Evolutionary conservation across 306 rosid genomes (phyloP), one percentile per base, ranked within the genome.

Genomic region (Morella rubra): DNA sequence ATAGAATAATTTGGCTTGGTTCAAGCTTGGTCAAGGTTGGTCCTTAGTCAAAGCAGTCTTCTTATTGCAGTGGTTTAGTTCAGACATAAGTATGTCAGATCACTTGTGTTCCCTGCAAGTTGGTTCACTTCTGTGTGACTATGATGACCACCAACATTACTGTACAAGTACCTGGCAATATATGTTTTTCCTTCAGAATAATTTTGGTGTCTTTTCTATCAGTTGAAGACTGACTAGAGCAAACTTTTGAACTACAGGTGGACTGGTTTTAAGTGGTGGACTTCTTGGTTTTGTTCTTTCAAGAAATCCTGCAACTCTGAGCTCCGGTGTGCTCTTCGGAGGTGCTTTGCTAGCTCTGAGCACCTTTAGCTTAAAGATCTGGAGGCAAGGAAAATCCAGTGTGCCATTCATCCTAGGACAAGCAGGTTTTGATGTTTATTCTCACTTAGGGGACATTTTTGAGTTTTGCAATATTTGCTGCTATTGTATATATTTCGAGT

Each of bases 331-430:
- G 79, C 80, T 94, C 60, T 86, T 74, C 71, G 98, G 97, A 41
- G 98, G 93, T 59, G 92, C 97, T 73, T 89, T 95, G 84, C 91
- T 95, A 72, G 85, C 91, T 79, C 89, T 95, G 49, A 95, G 98
- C 83, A 86, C 91, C 76, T 66, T 77, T 52, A 95, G 97, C 90
- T 77, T 95, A 87, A 92, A 90, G 91, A 91, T 95, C 60, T 95
- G 98, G 98, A 90, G 87, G 89, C 91, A 87, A 83, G 97, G 98
- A 67, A 95, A 92, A 77, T 92, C 98, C 12, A 87, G 97, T 82
- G 62, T 88, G 65, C 97, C 97, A 4, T 95, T 82, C 81, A 95
- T 95, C 77, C 82, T 95, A 49, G 97, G 97, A 78, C 98, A 95
- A 89, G 91, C 96, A 87, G 93, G 96, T 92, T 85, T 47, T 50